Base-by-base conservation (phyloP, 805 yeast species). In the Starmera pachycereana region DNA sequence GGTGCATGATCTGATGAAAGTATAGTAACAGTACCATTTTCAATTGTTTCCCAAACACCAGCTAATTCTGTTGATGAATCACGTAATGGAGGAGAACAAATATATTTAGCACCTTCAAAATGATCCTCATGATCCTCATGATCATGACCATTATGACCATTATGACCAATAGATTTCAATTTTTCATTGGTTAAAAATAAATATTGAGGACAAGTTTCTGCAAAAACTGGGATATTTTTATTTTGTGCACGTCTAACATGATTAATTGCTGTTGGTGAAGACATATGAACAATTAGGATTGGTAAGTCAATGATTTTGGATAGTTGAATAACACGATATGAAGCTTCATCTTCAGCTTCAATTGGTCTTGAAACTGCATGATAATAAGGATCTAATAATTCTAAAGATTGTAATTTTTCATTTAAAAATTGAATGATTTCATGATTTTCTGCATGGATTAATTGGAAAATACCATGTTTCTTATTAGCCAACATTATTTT, bases 151-250 rank as follows among this genome's bases (percentile, higher is more conserved):
- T n/a, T n/a, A n/a, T n/a, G n/a, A n/a, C n/a, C n/a, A n/a, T 58
- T 53, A 39, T 56, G 51, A 30, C 51, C 35, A 9, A 30, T 50
- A 3, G 52, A 52, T 39, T 58, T 58, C 39, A 66, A 46, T 18
- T 53, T 54, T 32, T 65, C 69, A 29, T 66, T 61, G 4, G 71
- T 66, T 22, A 70, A 47, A 40, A 68, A 63, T 27, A 69, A 50
- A 44, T 70, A 70, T 53, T 70, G 76, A 10, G 75, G 74, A 44
- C 76, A 70, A 1, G 76, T 69, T 46, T 70, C 74, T 7, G 73
- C 71, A 46, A 55, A 65, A 4, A 70, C 58, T n/a, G 74, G 73
- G 18, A 58, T 49, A 40, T 62, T 50, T 13, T 57, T 47, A 30
- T 60, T 61, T 52, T 69, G 74, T 0, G 74, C 73, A 4, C 47